Conservation (phyloP, 805 yeast genomes). For the Brettanomyces anomalus region DNA sequence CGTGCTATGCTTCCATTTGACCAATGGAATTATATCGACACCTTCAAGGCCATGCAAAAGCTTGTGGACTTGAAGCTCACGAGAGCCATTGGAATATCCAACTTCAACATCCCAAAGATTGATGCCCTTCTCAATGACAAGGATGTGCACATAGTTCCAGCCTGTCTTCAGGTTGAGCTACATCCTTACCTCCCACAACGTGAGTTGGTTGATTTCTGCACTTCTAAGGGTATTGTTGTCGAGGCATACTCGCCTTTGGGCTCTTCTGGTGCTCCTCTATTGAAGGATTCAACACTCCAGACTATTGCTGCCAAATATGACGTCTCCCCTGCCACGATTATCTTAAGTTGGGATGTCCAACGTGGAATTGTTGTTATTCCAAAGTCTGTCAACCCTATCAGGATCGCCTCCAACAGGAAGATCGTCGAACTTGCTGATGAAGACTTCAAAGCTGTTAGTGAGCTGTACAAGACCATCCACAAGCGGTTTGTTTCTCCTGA, state of each 20-base stretch:
- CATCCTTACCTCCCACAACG: slow-evolving; percentile 68
- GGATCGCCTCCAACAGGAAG: slow-evolving; percentile 30
- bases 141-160: slow-evolving; percentile 50
- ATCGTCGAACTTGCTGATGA: slow-evolving; percentile 26
- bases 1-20: slow-evolving; percentile 24
- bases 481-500: slow-evolving; percentile 30
- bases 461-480: slow-evolving; percentile 20
- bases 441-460: slow-evolving; percentile 27
- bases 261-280: slow-evolving; percentile 44
- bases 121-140: slow-evolving; percentile 41
- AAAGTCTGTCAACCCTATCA: slow-evolving; percentile 23
- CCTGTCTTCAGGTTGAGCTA: slow-evolving; percentile 64
- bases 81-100: slow-evolving; percentile 72
- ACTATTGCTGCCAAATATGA: slow-evolving; percentile 37
- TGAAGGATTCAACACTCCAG: slow-evolving; percentile 33
- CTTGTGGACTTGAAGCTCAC: slow-evolving; percentile 44
- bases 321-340: slow-evolving; percentile 40
- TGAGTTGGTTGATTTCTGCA: slow-evolving; percentile 46
- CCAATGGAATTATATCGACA: slow-evolving; percentile 36
- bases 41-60: slow-evolving; percentile 61
- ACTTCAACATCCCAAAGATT: slow-evolving; percentile 51
- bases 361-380: slow-evolving; percentile 39
- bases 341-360: slow-evolving; percentile 49
- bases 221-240: slow-evolving; percentile 42
- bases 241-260: slow-evolving; percentile 82